Conservation (phyloP, 345 rosid species). For the Gossypium mustelinum region DNA sequence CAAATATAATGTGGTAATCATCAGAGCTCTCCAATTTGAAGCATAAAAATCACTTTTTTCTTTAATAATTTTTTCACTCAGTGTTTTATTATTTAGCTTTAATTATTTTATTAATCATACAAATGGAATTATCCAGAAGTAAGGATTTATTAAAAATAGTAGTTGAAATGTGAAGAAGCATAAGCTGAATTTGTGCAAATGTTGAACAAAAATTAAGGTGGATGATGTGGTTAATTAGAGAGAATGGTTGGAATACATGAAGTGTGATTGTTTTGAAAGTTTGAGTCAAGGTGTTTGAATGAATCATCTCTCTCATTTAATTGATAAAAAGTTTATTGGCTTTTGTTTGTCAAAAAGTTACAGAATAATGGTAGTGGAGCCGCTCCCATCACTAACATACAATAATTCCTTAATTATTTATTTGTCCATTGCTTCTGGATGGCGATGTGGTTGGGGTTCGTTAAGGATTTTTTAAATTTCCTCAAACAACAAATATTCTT, state of each 20-base stretch:
- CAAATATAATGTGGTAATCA: no score
- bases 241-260: no score
- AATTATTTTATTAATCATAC: no score
- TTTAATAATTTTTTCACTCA: no score
- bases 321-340: not conserved
- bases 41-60: no score
- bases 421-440: not conserved
- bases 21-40: no score
- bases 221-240: not conserved
- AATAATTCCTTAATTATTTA: not conserved
- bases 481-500: not conserved
- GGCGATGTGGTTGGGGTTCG: not conserved
- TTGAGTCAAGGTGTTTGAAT: conserved; percentile 6
- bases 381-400: not conserved
- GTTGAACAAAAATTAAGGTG: not conserved
- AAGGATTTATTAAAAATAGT: no score
- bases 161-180: not conserved
- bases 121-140: no score
- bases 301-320: not conserved
- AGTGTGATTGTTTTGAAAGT: not conserved
- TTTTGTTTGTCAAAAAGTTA: not conserved
- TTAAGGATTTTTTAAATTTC: not conserved
- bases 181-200: not conserved
- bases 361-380: conserved; percentile 6
- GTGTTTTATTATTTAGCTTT: no score